Evolutionary conservation across 2,329 filamentous ascomycete genomes (phyloP).

Genomic region (Neofusicoccum cordaticola): DNA sequence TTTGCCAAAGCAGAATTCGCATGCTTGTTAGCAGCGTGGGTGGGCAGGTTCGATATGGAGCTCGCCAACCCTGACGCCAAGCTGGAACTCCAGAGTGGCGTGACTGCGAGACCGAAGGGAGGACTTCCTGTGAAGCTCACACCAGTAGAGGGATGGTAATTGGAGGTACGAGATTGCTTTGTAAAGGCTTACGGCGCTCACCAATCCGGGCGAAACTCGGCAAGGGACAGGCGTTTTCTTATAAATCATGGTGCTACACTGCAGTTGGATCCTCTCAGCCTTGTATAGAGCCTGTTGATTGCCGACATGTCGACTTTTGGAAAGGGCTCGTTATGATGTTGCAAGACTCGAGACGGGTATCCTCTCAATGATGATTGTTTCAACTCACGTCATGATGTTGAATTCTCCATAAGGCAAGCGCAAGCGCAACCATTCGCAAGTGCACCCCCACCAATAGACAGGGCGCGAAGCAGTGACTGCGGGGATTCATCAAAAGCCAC

Average conservation of each 20-base stretch:
- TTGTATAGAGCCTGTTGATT: neutral
- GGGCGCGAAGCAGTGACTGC: neutral
- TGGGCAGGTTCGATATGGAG: slow-evolving; percentile 71
- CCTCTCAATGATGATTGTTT: too few relatives aligned
- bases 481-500: neutral
- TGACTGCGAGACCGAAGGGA: slow-evolving; percentile 70
- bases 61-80: slow-evolving; percentile 50
- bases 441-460: neutral
- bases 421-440: neutral
- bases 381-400: too few relatives aligned
- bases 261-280: neutral
- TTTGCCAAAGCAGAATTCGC: slow-evolving; percentile 86
- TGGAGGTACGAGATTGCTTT: neutral
- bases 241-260: neutral
- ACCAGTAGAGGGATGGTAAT: slow-evolving; percentile 64
- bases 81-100: slow-evolving; percentile 63
- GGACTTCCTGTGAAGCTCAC: slow-evolving; percentile 69
- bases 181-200: neutral
- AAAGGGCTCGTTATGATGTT: too few relatives aligned
- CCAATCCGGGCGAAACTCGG: neutral
- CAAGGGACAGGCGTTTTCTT: neutral
- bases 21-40: slow-evolving; percentile 72
- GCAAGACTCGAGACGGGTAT: too few relatives aligned
- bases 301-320: neutral
- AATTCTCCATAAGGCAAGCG: neutral